Conservation (phyloP, 768 basidiomycete species). For the Suillus placidus region DNA sequence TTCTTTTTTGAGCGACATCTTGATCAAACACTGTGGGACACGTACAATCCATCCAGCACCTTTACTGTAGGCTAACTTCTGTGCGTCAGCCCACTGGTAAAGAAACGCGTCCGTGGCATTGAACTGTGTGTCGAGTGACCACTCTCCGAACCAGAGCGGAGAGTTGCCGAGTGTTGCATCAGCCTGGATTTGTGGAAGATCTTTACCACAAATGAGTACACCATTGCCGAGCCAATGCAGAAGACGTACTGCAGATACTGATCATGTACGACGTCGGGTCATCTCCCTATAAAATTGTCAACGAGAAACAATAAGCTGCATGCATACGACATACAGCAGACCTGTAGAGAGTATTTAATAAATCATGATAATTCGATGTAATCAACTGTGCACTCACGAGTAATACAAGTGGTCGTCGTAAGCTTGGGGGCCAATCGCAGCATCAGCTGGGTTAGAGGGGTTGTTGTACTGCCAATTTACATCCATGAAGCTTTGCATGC, state of each 20-base stretch:
- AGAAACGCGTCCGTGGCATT: constrained; percentile 64
- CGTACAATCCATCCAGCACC: constrained; percentile 70
- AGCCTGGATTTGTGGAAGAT: constrained; percentile 55
- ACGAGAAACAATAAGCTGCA: no score
- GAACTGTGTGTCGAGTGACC: constrained; percentile 68
- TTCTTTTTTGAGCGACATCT: not conserved
- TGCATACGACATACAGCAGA: constrained; percentile 52
- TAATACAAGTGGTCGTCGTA: constrained; percentile 87
- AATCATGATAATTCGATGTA: not conserved
- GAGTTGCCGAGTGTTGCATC: constrained; percentile 48
- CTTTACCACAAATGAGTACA: constrained; percentile 35
- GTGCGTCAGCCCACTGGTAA: constrained; percentile 72
- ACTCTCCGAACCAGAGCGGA: constrained; percentile 62
- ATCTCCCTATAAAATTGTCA: constrained; percentile 53
- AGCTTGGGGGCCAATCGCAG: constrained; percentile 65
- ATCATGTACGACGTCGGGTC: constrained; percentile 66
- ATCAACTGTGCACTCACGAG: constrained; percentile 43
- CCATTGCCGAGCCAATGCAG: not conserved
- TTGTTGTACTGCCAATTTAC: constrained; percentile 73
- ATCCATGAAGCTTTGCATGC: constrained; percentile 72
- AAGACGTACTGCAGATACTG: constrained; percentile 66
- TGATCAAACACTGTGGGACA: constrained; percentile 10
- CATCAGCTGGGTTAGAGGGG: constrained; percentile 72
- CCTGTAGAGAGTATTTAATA: constrained; percentile 31
- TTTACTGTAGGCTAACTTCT: constrained; percentile 65